These are phyloP conservation scores for Phlebiopsis flavidoalba DNA, from an alignment of 768 basidiomycete species.

Conservation along the genomic window DNA sequence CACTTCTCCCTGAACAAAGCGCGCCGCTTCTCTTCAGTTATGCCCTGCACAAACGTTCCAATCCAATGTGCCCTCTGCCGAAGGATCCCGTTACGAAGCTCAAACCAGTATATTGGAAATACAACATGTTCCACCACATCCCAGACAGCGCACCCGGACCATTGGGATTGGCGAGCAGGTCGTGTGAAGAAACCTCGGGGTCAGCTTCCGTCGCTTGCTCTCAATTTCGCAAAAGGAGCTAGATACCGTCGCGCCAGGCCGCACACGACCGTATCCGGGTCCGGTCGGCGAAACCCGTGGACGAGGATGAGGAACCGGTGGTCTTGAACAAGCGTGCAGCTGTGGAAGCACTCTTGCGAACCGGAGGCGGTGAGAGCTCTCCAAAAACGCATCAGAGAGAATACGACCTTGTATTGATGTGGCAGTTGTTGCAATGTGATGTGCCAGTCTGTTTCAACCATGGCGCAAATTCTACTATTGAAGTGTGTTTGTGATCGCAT, in stretches of 20 bases:
- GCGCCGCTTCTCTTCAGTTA: background rate
- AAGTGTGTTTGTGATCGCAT: no score
- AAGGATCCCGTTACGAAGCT: background rate
- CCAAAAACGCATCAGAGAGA: background rate
- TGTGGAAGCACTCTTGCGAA: background rate
- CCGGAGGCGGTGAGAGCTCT: background rate
- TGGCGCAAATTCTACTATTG: no score
- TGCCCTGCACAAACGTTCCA: conserved; percentile 3
- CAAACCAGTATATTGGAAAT: conserved; percentile 1
- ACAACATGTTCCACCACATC: conserved; percentile 7
- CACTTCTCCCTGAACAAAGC: conserved; percentile 2
- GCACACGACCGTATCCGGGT: conserved; percentile 1
- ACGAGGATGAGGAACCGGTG: background rate
- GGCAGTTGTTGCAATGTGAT: no score
- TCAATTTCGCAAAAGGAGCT: background rate
- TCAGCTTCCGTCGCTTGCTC: background rate
- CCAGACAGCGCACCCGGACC: background rate
- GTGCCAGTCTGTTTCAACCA: no score
- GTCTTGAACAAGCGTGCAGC: background rate
- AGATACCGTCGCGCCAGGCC: background rate
- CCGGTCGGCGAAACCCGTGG: background rate
- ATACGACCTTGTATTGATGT: no score
- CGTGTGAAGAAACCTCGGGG: background rate
- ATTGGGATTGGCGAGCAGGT: conserved; percentile 2
- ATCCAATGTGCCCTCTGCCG: background rate